These are phyloP conservation scores for Fusarium irregulare DNA, from an alignment of 2,329 filamentous ascomycete genomes.

Conservation along the genomic window DNA sequence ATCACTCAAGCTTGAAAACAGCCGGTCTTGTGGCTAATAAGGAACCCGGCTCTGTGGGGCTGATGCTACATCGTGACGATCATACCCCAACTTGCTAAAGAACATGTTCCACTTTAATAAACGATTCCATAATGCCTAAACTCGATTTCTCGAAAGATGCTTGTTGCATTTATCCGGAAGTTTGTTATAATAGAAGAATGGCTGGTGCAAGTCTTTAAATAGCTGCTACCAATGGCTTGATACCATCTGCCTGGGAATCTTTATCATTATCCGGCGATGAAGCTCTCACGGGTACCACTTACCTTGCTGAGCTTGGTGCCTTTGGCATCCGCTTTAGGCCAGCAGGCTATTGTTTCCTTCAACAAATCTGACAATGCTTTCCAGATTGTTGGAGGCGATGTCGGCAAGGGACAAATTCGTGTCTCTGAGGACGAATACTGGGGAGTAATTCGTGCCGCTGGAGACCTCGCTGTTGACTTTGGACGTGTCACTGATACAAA, in stretches of 20 bases:
- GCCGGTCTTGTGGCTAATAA: conserved; percentile 29
- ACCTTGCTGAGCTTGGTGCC: conserved; percentile 21
- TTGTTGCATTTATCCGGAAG: conserved; percentile 14
- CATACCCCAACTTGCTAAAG: conserved; percentile 4
- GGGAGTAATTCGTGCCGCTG: conserved; percentile 74
- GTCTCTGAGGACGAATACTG: conserved; percentile 71
- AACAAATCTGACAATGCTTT: conserved; percentile 21
- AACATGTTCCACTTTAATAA: conserved; percentile 17
- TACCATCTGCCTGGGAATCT: background rate
- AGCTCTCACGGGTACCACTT: conserved; percentile 5
- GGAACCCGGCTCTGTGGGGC: conserved; percentile 23
- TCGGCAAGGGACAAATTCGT: conserved; percentile 59
- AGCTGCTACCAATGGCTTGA: background rate
- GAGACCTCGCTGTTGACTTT: conserved; percentile 76
- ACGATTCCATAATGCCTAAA: conserved; percentile 19
- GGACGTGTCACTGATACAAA: conserved; percentile 76
- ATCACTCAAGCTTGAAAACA: background rate
- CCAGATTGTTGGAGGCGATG: conserved; percentile 9
- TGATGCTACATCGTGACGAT: conserved; percentile 21
- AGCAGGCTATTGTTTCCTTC: conserved; percentile 29
- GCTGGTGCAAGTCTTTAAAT: background rate
- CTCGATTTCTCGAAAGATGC: background rate
- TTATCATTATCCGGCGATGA: conserved; percentile 1
- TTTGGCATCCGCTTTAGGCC: conserved; percentile 14
- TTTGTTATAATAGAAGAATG: conserved; percentile 7